Percentiles rank a stretch among this genome's conserved stretches.
These are phyloP conservation scores for Conticribra guillardii DNA, from an alignment of 108 stramenopile genomes.

Conservation along the genomic window DNA sequence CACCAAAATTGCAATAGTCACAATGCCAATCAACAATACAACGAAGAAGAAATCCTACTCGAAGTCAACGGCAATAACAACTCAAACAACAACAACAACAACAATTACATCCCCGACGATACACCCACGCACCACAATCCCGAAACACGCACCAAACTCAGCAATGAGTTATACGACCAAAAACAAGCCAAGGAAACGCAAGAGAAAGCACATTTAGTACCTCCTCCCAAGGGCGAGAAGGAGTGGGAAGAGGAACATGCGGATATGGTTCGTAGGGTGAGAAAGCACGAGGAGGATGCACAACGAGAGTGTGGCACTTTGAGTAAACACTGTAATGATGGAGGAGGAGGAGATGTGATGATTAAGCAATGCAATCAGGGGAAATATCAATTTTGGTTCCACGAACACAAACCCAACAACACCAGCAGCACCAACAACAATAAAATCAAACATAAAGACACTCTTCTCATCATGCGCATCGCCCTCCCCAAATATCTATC, in stretches of 20 bases:
- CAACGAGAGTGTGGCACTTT: slow-evolving; percentile 9
- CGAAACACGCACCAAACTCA: slow-evolving; percentile 71
- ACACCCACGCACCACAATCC: slow-evolving; percentile 75
- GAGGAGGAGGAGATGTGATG: slow-evolving; percentile 11
- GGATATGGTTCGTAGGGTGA: slow-evolving; percentile 23
- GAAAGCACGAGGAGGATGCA: neutral
- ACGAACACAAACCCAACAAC: slow-evolving; percentile 50
- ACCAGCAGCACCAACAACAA: neutral
- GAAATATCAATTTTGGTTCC: slow-evolving; percentile 73
- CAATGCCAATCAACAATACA: neutral
- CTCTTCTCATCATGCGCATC: slow-evolving; percentile 59
- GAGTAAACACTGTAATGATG: neutral
- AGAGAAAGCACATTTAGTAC: slow-evolving; percentile 52
- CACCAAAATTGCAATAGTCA: neutral
- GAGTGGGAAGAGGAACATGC: slow-evolving; percentile 57
- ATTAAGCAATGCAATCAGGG: slow-evolving; percentile 76
- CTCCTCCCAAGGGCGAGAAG: slow-evolving; percentile 48
- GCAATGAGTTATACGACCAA: slow-evolving; percentile 83
- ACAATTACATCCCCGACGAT: slow-evolving; percentile 40
- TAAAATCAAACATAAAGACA: slow-evolving; percentile 17
- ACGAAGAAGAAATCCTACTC: too few relatives aligned
- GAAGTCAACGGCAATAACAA: too few relatives aligned
- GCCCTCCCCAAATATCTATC: slow-evolving; percentile 71
- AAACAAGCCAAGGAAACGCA: slow-evolving; percentile 79
- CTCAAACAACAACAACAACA: neutral